Conservation (phyloP, 345 rosid genomes). For the Erodium maritimum region DNA sequence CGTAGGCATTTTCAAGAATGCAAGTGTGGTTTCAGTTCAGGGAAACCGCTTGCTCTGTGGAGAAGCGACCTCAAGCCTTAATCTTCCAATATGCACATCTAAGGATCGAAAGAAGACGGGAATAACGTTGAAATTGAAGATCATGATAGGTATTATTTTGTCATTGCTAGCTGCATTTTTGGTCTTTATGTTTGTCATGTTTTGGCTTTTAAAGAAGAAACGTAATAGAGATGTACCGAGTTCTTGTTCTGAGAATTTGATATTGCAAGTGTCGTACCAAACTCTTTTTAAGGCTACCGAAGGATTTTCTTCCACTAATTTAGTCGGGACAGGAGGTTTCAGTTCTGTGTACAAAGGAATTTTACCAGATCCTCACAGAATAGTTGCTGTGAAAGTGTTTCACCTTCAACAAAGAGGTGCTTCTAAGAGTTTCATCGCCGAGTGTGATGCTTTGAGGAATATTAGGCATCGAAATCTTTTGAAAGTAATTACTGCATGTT, state of each 20-base stretch:
- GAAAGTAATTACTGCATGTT: too few species aligned
- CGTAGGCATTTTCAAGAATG: slow-evolving; percentile 12
- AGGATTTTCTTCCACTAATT: too few species aligned
- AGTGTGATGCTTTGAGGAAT: slow-evolving; percentile 25
- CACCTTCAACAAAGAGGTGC: too few species aligned
- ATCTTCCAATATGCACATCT: slow-evolving; percentile 4
- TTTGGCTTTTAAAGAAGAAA: neutral
- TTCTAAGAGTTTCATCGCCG: slow-evolving; percentile 23
- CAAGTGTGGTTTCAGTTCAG: slow-evolving; percentile 3
- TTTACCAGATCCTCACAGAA: too few species aligned
- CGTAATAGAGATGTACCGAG: neutral
- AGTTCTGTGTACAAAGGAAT: too few species aligned
- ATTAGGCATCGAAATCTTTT: slow-evolving; percentile 36
- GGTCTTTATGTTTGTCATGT: neutral
- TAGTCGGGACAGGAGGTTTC: too few species aligned
- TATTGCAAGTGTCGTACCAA: too few species aligned
- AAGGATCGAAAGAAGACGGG: neutral
- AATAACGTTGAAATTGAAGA: neutral
- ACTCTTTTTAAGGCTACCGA: too few species aligned
- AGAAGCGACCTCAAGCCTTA: neutral
- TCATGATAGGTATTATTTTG: neutral
- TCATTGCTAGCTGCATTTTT: too few species aligned
- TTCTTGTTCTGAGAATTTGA: neutral
- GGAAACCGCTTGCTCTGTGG: slow-evolving; percentile 10
- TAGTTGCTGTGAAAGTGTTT: too few species aligned